Evolutionary conservation across 345 rosid genomes (phyloP), one percentile per base, ranked within the genome.

Genomic region (Aquilaria sinensis): DNA sequence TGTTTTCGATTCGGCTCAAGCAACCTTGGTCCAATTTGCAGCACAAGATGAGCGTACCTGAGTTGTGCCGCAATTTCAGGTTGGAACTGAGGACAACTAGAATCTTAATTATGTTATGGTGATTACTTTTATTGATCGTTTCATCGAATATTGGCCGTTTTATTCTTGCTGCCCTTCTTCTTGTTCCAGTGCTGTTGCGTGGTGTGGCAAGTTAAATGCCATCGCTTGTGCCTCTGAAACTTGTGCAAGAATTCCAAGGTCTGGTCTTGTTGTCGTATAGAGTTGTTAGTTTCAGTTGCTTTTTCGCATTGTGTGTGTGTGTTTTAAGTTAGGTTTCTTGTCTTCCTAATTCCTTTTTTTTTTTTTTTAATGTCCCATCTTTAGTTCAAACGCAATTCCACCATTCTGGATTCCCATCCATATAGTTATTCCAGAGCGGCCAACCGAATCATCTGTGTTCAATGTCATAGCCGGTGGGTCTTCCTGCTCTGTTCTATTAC

Each of bases 361-460:
- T 58, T 0, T 33, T 43, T 10, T 58, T 13, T 23, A 5, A 15
- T 2, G 10, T 48, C 64, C 12, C 32, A 60, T 55, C 53, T 82
- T 72, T 64, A 94, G 99, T 77, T 94, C 99, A 30, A 87, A 68
- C 70, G 87, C 97, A 12, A 94, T 82, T 65, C 74, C 96, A 47
- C 97, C 99, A 12, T 94, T 94, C 75, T 94, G 99, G 99, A 94
- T 94, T 63, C 99, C 99, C 45, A 86, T 94, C 69, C 97, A 94
- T 70, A 84, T 88, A 71, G 84, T 94, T 68, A 87, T 94, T 68
- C 97, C 99, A 0, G 99, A 94, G 81, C 77, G 99, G 12, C 96
- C 99, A 3, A 94, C 99, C 51, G 99, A 94, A 63, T 85, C 87
- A 78, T 80, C 96, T 2, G 96, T 88, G 66, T 87, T 94, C 71